Evolutionary conservation across 139 green algal genomes (phyloP), one percentile per base, ranked within the genome.

Genomic region (Coccomyxa sp.): DNA sequence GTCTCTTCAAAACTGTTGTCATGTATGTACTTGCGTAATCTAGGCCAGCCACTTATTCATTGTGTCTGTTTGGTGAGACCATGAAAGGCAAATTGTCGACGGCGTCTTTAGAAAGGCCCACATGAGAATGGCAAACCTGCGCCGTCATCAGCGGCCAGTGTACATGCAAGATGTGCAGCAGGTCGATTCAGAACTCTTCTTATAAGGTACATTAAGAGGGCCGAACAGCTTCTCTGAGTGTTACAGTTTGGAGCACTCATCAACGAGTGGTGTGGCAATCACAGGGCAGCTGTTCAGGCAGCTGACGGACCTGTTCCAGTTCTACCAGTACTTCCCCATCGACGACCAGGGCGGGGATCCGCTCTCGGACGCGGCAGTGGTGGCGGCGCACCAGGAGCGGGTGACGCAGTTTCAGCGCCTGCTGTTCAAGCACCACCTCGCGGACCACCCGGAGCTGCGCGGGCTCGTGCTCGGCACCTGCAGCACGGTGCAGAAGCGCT

Each of bases 251-350:
- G 71, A 45, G 71, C 71, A 30, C 23, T 18, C 10, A 15, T 3
- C 23, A 31, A 77, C 71, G 10, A 10, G 21, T 31, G 9, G 16
- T 80, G 87, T 51, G 38, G 38, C 38, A 51, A 51, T 51, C 38
- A 51, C 80, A 84, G 85, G 85, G 76, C 80, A 79, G 30, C 89
- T 95, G 76, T 98, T 96, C 85, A 59, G 76, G 15, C 96, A 98
- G 90, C 90, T 99, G 81, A 85, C 97, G 31, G 94, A 98, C 86
- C 88, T 98, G 80, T 84, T 97, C 57, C 80, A 86, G 30, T 98
- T 96, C 87, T 98, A 98, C 90, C 86, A 93, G 58, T 66, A 87
- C 75, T 99, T 99, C 90, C 93, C 95, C 78, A 94, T 99, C n/a
- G 87, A 98, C 84, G 92, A 99, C 88, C 94, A 98, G 89, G 96